These are phyloP conservation scores for Tilletia indica DNA, from an alignment of 1,284 basidiomycete species.

Conservation along the genomic window DNA sequence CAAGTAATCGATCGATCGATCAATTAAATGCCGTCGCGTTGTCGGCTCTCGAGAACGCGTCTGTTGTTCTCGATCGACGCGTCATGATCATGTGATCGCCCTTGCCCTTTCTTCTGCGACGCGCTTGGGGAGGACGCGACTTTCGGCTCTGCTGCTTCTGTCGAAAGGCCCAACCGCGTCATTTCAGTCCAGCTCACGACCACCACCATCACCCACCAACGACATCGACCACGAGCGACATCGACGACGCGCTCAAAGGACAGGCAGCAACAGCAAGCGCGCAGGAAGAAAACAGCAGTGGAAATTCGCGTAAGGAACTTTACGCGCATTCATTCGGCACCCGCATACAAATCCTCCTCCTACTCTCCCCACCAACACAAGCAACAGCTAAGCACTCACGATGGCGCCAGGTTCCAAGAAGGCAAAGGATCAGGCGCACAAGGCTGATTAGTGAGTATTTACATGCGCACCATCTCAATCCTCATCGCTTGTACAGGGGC, in stretches of 20 bases:
- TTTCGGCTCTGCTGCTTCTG: too few relatives aligned
- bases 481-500: neutral
- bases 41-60: neutral
- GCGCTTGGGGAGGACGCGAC: neutral
- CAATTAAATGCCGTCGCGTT: neutral
- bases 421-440: neutral
- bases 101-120: neutral
- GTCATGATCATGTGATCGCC: neutral
- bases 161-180: neutral
- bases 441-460: slow-evolving; percentile 16
- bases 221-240: neutral
- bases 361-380: too few relatives aligned
- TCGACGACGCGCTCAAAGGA: too few relatives aligned
- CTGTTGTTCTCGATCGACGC: neutral
- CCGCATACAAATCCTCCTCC: too few relatives aligned
- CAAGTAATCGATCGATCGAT: neutral
- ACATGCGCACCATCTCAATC: neutral
- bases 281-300: too few relatives aligned
- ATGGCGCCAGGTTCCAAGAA: slow-evolving; percentile 15
- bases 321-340: too few relatives aligned
- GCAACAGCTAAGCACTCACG: neutral
- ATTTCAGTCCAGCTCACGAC: neutral
- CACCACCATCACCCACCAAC: neutral
- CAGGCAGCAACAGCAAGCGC: too few relatives aligned
- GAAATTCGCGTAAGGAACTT: too few relatives aligned